Percentiles rank a stretch among this genome's conserved stretches.
These are phyloP conservation scores for Camellia lanceoleosa DNA, from an alignment of 148 eudicot species.

Conservation along the genomic window DNA sequence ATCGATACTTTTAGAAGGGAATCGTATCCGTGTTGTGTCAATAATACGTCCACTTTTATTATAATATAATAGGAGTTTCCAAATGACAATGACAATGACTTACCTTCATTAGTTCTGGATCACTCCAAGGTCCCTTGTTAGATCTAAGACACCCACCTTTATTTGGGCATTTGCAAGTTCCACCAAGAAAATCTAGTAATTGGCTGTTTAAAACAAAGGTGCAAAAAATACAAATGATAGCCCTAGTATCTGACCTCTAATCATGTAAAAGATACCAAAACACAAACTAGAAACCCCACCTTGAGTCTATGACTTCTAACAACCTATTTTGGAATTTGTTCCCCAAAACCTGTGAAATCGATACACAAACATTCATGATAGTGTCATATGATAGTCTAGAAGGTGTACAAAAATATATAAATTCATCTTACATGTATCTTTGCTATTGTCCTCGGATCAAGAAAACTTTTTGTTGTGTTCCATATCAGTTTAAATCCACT, in stretches of 20 bases:
- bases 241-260: neutral
- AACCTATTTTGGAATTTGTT: conserved; percentile 67
- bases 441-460: conserved; percentile 81
- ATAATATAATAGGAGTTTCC: neutral
- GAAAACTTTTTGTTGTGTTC: conserved; percentile 73
- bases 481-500: conserved; percentile 80
- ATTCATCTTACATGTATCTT: conserved; percentile 69
- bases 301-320: conserved; percentile 67
- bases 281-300: conserved; percentile 38
- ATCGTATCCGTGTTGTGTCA: no score
- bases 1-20: no score
- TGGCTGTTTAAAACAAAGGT: conserved; percentile 50
- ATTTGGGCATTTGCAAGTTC: conserved; percentile 68
- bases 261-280: conserved; percentile 8
- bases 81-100: neutral
- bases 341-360: conserved; percentile 66
- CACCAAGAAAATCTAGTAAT: conserved; percentile 92
- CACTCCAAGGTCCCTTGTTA: conserved; percentile 96
- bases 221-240: conserved; percentile 9
- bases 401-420: conserved; percentile 1
- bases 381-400: conserved; percentile 2
- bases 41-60: neutral
- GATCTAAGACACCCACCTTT: conserved; percentile 86
- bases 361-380: conserved; percentile 10
- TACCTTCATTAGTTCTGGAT: conserved; percentile 88